Evolutionary conservation across 805 yeast genomes (phyloP).

Genomic region (Schizosaccharomyces cryophilus): DNA sequence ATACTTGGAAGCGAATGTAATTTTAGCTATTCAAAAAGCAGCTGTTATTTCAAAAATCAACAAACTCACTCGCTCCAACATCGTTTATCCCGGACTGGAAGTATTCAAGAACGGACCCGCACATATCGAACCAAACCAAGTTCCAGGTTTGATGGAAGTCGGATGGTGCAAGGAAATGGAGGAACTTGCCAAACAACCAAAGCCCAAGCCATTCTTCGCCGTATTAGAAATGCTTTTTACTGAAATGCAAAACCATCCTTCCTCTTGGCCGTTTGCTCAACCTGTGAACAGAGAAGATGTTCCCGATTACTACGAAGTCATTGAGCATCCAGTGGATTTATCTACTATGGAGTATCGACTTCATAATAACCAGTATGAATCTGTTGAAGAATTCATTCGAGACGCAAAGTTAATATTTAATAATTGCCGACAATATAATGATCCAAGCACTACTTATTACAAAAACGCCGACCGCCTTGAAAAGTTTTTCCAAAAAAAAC

Average conservation of each 20-base stretch:
- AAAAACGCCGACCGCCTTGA: conserved; percentile 88
- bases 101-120: conserved; percentile 28
- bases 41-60: conserved; percentile 70
- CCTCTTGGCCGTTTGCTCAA: conserved; percentile 91
- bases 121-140: conserved; percentile 46
- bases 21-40: conserved; percentile 67
- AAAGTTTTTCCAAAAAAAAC: conserved; percentile 57
- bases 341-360: conserved; percentile 85
- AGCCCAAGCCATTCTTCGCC: conserved; percentile 81
- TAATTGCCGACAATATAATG: conserved; percentile 79
- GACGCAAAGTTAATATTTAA: conserved; percentile 70
- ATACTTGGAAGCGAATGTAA: conserved; percentile 70
- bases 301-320: conserved; percentile 84
- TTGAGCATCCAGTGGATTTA: conserved; percentile 87
- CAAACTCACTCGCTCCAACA: conserved; percentile 50
- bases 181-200: conserved; percentile 80
- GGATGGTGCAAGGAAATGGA: conserved; percentile 99
- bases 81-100: conserved; percentile 59
- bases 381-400: conserved; percentile 73
- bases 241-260: conserved; percentile 80
- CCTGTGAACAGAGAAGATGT: conserved; percentile 73
- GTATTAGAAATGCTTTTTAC: conserved; percentile 71
- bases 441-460: conserved; percentile 81
- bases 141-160: conserved; percentile 78
- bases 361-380: conserved; percentile 74